phyloP scores from a whole-genome alignment of 2,329 filamentous ascomycete species.

The Periglandula ipomoeae region DNA sequence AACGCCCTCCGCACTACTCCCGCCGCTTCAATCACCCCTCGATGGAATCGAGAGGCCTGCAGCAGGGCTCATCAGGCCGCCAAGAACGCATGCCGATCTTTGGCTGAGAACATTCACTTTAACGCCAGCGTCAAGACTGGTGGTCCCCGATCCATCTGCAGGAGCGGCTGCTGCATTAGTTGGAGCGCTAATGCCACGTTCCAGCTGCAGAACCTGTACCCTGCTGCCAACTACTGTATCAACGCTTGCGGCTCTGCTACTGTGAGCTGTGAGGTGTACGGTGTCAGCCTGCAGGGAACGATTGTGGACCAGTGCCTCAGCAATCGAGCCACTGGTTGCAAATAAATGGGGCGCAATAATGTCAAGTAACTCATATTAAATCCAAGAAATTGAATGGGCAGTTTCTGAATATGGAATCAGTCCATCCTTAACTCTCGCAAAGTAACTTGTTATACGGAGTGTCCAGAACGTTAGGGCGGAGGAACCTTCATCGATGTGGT shows the following conservation, averaged over 20 bases:
- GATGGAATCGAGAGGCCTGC: not conserved
- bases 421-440: no score
- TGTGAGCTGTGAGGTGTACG: constrained; percentile 4
- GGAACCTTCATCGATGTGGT: no score
- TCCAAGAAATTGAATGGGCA: no score
- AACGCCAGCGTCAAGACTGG: constrained; percentile 3
- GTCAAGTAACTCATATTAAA: no score
- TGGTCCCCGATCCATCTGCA: constrained; percentile 5
- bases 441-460: no score
- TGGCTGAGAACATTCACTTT: constrained; percentile 1
- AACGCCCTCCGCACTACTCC: constrained; percentile 2
- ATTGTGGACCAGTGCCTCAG: constrained; percentile 6
- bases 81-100: not conserved
- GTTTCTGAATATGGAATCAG: no score
- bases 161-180: constrained; percentile 6
- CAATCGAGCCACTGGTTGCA: constrained; percentile 4
- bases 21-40: not conserved
- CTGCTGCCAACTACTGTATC: constrained; percentile 2
- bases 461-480: no score
- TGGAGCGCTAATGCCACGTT: constrained; percentile 8
- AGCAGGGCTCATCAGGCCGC: not conserved
- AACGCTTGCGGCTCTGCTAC: not conserved
- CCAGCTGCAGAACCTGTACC: not conserved
- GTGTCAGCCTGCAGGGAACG: constrained; percentile 2
- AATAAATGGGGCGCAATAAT: no score